Conservation (phyloP, 2,329 filamentous ascomycete genomes). For the Epichloe uncinata region DNA sequence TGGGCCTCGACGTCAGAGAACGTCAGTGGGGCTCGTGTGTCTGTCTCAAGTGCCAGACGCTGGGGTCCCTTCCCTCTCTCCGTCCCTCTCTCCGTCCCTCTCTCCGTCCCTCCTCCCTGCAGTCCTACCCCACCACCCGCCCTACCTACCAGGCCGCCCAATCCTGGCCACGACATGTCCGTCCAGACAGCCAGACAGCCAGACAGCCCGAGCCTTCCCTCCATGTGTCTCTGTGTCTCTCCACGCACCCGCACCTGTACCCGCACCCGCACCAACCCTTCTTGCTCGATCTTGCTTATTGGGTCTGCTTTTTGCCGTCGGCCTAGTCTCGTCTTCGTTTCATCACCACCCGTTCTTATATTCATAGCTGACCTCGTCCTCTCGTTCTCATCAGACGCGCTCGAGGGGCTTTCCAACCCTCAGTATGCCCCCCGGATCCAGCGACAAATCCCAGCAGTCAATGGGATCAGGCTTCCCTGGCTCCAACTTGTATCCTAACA, state of each 20-base stretch:
- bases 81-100: neutral
- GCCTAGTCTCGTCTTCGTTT: slow-evolving; percentile 2
- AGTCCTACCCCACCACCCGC: too few relatives aligned
- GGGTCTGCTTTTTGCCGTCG: slow-evolving; percentile 10
- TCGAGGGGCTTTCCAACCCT: slow-evolving; percentile 25
- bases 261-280: neutral
- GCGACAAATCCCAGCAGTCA: slow-evolving; percentile 18
- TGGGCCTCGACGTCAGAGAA: slow-evolving; percentile 20
- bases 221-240: neutral
- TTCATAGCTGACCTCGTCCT: slow-evolving; percentile 10
- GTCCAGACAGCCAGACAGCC: too few relatives aligned
- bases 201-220: neutral
- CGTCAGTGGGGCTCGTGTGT: slow-evolving; percentile 25
- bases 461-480: slow-evolving; percentile 27
- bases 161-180: neutral
- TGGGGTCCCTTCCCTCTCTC: neutral
- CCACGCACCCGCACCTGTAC: slow-evolving; percentile 7
- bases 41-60: slow-evolving; percentile 18
- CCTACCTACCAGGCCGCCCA: neutral
- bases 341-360: slow-evolving; percentile 6
- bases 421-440: slow-evolving; percentile 21
- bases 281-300: slow-evolving; percentile 1
- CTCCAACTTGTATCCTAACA: slow-evolving; percentile 23
- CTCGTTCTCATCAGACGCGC: slow-evolving; percentile 17
- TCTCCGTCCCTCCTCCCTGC: too few relatives aligned